Percentiles rank a stretch among this genome's conserved stretches.
phyloP scores from a whole-genome alignment of 345 rosid species.

The Rhizophora mangle region DNA sequence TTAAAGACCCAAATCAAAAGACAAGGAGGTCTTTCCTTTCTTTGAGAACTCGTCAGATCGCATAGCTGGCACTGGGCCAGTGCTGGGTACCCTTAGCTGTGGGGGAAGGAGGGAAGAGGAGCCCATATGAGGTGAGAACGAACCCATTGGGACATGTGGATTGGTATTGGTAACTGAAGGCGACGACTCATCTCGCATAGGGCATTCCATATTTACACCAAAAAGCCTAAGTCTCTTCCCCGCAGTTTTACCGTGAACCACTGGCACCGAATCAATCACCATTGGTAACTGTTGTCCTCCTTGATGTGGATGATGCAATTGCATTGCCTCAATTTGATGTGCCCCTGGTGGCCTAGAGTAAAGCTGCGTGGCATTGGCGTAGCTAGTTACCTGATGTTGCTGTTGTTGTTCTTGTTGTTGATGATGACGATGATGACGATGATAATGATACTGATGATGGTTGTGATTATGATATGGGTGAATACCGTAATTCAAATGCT shows the following conservation, averaged over 20 bases:
- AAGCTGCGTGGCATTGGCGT: conserved; percentile 35
- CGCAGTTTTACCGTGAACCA: conserved; percentile 32
- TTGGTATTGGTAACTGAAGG: conserved; percentile 23
- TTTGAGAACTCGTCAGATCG: conserved; percentile 38
- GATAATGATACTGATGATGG: conserved; percentile 18
- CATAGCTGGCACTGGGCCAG: conserved; percentile 16
- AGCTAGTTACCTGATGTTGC: conserved; percentile 33
- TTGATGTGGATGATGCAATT: neutral
- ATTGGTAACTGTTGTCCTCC: conserved; percentile 29
- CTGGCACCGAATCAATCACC: conserved; percentile 62
- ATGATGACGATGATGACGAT: neutral
- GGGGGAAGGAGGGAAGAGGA: conserved; percentile 26
- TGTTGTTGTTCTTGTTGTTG: neutral
- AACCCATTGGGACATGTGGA: conserved; percentile 34
- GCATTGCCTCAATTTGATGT: conserved; percentile 29
- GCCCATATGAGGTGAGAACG: conserved; percentile 26
- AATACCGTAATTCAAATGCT: conserved; percentile 34
- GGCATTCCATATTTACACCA: conserved; percentile 55
- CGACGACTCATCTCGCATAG: conserved; percentile 32
- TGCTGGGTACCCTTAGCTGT: conserved; percentile 14
- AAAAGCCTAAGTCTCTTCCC: conserved; percentile 54
- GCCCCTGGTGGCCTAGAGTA: conserved; percentile 44
- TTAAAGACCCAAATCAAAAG: conserved; percentile 63
- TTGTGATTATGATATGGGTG: conserved; percentile 22
- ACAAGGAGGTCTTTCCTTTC: conserved; percentile 69